A percentile compares a stretch with the other conserved stretches of the same genome.
These are phyloP conservation scores for Chaetomium cochliodes DNA, from an alignment of 495 filamentous ascomycete species.

Conservation along the genomic window DNA sequence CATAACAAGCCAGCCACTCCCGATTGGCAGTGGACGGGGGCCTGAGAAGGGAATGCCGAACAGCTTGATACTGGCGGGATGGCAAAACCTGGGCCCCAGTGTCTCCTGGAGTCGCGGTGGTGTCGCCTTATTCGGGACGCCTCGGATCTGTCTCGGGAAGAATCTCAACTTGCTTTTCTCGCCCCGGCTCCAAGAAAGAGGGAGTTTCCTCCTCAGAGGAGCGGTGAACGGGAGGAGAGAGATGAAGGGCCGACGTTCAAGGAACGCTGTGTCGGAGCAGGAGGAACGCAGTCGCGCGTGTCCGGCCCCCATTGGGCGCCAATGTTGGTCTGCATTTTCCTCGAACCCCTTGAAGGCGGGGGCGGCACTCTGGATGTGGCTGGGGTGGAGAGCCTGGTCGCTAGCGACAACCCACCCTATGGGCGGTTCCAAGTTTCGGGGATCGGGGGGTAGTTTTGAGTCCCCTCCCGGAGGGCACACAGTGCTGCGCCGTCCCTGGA, in stretches of 20 bases:
- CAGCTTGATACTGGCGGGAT: neutral
- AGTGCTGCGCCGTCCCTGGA: slow-evolving; percentile 2
- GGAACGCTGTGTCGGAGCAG: neutral
- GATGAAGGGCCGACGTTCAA: slow-evolving; percentile 1
- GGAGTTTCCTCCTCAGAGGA: neutral
- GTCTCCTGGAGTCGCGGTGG: neutral
- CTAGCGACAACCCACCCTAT: neutral
- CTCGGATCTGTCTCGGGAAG: neutral
- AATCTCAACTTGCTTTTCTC: neutral
- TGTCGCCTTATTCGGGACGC: neutral
- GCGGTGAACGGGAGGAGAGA: neutral
- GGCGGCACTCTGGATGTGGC: neutral
- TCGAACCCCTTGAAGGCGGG: neutral
- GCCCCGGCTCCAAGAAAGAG: neutral
- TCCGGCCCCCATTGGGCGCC: slow-evolving; percentile 5
- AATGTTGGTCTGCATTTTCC: neutral
- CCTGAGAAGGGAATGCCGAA: neutral
- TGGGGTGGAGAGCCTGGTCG: neutral
- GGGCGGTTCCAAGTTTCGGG: neutral
- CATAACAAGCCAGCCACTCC: neutral
- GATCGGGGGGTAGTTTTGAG: slow-evolving; percentile 1
- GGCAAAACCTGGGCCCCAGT: neutral
- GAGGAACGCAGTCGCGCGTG: slow-evolving; percentile 5
- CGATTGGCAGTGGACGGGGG: neutral
- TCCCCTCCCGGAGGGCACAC: neutral